phyloP scores from a whole-genome alignment of 2,329 filamentous ascomycete species.

The Paracorniculantispora psalliotae region DNA sequence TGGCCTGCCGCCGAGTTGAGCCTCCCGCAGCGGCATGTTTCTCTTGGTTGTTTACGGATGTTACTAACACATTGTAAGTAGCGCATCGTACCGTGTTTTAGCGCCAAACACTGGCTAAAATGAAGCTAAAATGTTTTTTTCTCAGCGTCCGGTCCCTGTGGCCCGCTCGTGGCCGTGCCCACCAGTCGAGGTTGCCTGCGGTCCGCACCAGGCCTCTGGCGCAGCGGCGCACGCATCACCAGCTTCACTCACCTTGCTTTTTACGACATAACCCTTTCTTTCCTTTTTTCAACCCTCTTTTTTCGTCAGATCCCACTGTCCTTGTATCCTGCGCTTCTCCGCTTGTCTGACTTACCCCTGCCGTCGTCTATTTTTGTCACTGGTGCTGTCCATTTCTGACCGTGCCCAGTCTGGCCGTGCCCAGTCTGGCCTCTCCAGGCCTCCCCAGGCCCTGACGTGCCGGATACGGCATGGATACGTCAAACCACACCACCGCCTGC shows the following conservation, averaged over 20 bases:
- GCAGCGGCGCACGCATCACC: background rate
- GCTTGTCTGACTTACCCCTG: conserved; percentile 8
- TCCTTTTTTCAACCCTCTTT: background rate
- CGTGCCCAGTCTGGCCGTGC: background rate
- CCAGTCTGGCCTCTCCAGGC: background rate
- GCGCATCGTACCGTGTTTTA: background rate
- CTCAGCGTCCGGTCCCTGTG: too few relatives aligned
- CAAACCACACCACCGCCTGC: too few relatives aligned
- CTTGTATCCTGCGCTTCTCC: background rate
- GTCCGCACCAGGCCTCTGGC: too few relatives aligned
- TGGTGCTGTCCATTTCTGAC: background rate
- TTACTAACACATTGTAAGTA: background rate
- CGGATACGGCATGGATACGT: too few relatives aligned
- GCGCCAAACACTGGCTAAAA: background rate
- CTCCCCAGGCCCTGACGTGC: too few relatives aligned
- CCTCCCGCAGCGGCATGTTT: too few relatives aligned
- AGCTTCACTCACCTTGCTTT: background rate
- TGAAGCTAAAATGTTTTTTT: background rate
- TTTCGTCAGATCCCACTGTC: background rate
- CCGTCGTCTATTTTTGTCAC: conserved; percentile 9
- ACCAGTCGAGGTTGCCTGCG: too few relatives aligned
- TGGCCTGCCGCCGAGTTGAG: too few relatives aligned
- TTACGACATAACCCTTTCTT: background rate
- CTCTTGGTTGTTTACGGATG: too few relatives aligned
- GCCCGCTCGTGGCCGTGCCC: too few relatives aligned